Evolutionary conservation across 768 basidiomycete species (phyloP).

Genomic region (Hebeloma cylindrosporum): DNA sequence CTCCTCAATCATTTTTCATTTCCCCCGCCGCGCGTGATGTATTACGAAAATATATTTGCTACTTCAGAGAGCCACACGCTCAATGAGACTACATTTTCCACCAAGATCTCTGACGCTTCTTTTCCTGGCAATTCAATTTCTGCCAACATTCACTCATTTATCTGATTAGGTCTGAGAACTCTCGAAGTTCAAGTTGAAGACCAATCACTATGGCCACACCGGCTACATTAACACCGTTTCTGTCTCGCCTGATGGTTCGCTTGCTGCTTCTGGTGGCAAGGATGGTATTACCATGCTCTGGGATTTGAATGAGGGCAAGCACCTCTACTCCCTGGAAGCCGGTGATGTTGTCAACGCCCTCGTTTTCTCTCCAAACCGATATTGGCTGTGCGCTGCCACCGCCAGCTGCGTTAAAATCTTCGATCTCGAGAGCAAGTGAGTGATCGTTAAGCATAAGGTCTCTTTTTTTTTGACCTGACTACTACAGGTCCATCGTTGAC

Average conservation of each 20-base stretch:
- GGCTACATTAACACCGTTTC: conserved; percentile 99
- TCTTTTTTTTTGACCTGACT: conserved; percentile 5
- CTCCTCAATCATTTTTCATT: not conserved
- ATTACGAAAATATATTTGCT: conserved; percentile 71
- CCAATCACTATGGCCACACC: conserved; percentile 99
- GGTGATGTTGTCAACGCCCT: conserved; percentile 98
- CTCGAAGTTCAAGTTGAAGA: conserved; percentile 99
- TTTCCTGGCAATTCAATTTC: conserved; percentile 5
- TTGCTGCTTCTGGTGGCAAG: conserved; percentile 98
- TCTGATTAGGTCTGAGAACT: conserved; percentile 92
- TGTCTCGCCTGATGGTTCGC: conserved; percentile 97
- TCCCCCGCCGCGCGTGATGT: conserved; percentile 24
- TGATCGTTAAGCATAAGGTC: conserved; percentile 18
- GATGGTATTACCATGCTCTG: conserved; percentile 99
- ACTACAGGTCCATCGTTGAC: conserved; percentile 87
- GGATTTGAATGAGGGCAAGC: conserved; percentile 99
- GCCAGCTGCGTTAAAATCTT: conserved; percentile 98
- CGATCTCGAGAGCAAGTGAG: conserved; percentile 98
- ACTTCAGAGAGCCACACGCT: conserved; percentile 73
- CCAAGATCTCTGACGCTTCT: conserved; percentile 78
- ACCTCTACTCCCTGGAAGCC: conserved; percentile 99
- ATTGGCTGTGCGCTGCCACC: conserved; percentile 99
- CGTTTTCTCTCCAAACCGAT: conserved; percentile 99
- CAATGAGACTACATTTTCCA: conserved; percentile 81
- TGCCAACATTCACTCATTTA: conserved; percentile 17